Evolutionary conservation across 2,329 filamentous ascomycete genomes (phyloP).

Genomic region (Penicillium sp.): DNA sequence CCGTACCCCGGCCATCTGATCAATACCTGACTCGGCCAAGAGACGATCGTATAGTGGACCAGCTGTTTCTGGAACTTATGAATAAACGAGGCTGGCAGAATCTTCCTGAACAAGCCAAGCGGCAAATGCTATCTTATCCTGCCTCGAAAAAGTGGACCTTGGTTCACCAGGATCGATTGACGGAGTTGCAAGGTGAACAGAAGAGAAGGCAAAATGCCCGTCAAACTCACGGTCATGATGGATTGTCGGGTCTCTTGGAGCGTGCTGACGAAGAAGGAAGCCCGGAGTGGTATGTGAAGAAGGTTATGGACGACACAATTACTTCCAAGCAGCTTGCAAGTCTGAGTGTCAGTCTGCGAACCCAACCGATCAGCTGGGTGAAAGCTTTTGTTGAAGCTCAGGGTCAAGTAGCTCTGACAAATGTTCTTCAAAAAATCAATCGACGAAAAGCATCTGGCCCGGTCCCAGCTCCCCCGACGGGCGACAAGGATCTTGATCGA

Average conservation of each 20-base stretch:
- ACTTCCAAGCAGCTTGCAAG: conserved; percentile 89
- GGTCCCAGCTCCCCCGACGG: conserved; percentile 59
- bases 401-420: conserved; percentile 92
- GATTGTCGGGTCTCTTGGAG: conserved; percentile 65
- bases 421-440: conserved; percentile 90
- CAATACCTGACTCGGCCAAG: conserved; percentile 45
- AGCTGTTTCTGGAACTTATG: conserved; percentile 92
- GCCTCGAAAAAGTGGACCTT: conserved; percentile 96
- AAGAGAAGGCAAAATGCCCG: conserved; percentile 77
- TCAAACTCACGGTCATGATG: conserved; percentile 65
- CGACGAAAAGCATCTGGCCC: conserved; percentile 76
- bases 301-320: conserved; percentile 93
- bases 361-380: conserved; percentile 97
- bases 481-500: conserved; percentile 79
- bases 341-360: conserved; percentile 89
- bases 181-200: conserved; percentile 92
- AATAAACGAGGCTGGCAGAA: conserved; percentile 98
- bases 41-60: conserved; percentile 75
- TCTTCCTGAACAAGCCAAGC: conserved; percentile 86
- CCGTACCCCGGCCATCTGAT: conserved; percentile 32
- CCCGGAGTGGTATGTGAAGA: conserved; percentile 96
- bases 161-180: conserved; percentile 89
- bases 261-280: conserved; percentile 92
- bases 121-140: conserved; percentile 96
- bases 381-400: conserved; percentile 96